Evolutionary conservation across 352 stramenopile genomes (phyloP).

Genomic region (Globisporangium solare): DNA sequence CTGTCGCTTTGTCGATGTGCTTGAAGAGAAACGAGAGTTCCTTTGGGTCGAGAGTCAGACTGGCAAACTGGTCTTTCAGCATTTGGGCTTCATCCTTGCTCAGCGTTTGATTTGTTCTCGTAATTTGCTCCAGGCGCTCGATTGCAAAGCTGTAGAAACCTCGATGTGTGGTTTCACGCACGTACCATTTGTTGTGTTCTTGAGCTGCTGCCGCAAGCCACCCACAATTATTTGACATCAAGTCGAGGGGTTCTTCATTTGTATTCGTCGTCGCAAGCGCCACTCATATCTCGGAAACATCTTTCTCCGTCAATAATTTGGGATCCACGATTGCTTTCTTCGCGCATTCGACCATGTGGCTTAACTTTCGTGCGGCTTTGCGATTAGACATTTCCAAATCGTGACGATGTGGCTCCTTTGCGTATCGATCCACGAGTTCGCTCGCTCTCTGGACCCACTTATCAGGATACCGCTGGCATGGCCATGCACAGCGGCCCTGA

Average conservation of each 20-base stretch:
- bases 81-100: background rate
- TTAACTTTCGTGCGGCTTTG: too few species aligned
- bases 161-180: background rate
- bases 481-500: background rate
- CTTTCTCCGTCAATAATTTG: too few species aligned
- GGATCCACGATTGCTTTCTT: too few species aligned
- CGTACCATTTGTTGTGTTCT: too few species aligned
- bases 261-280: too few species aligned
- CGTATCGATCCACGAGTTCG: background rate
- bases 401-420: background rate
- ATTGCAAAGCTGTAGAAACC: background rate
- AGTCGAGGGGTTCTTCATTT: too few species aligned
- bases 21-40: background rate
- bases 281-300: too few species aligned
- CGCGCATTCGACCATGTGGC: too few species aligned
- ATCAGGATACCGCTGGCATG: conserved; percentile 1
- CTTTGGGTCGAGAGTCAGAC: background rate
- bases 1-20: background rate
- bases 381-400: too few species aligned
- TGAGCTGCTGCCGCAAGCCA: too few species aligned
- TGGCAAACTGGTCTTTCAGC: background rate
- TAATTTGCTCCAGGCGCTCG: background rate
- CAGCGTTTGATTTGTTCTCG: background rate
- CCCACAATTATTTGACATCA: too few species aligned
- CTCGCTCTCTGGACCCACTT: background rate